phyloP scores from a whole-genome alignment of 2,329 filamentous ascomycete species.

The Venturiaceae sp. region DNA sequence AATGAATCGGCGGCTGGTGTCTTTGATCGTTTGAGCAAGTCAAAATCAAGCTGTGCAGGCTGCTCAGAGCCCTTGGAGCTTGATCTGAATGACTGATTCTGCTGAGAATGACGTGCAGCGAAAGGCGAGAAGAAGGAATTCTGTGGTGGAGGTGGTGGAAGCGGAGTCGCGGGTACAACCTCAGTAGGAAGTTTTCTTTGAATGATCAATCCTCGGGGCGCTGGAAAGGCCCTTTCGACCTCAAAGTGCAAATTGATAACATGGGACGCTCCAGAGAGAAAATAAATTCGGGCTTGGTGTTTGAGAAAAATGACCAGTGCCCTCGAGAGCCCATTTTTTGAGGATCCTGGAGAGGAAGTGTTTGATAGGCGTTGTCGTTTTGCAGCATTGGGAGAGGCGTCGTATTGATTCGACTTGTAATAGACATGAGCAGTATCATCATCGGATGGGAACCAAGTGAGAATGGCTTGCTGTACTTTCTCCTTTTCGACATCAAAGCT shows the following conservation, averaged over 20 bases:
- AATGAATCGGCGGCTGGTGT: constrained; percentile 39
- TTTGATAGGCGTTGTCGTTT: not conserved
- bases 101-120: constrained; percentile 23
- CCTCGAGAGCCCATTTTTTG: constrained; percentile 16
- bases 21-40: not conserved
- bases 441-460: constrained; percentile 65
- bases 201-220: constrained; percentile 73
- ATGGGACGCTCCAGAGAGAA: constrained; percentile 78
- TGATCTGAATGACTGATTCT: constrained; percentile 12
- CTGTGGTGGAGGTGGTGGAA: constrained; percentile 51
- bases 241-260: constrained; percentile 92
- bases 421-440: constrained; percentile 15
- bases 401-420: not conserved
- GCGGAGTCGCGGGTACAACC: constrained; percentile 26
- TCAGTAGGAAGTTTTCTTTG: constrained; percentile 64
- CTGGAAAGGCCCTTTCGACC: constrained; percentile 76
- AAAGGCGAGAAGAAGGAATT: constrained; percentile 77
- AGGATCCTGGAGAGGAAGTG: not conserved
- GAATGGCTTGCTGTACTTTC: constrained; percentile 71
- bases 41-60: constrained; percentile 3
- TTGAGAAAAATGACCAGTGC: constrained; percentile 86
- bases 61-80: not conserved
- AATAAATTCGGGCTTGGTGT: constrained; percentile 89
- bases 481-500: constrained; percentile 82
- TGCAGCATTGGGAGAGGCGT: not conserved